These are phyloP conservation scores for Fusarium transvaalense DNA, from an alignment of 2,329 filamentous ascomycete genomes.

Conservation along the genomic window DNA sequence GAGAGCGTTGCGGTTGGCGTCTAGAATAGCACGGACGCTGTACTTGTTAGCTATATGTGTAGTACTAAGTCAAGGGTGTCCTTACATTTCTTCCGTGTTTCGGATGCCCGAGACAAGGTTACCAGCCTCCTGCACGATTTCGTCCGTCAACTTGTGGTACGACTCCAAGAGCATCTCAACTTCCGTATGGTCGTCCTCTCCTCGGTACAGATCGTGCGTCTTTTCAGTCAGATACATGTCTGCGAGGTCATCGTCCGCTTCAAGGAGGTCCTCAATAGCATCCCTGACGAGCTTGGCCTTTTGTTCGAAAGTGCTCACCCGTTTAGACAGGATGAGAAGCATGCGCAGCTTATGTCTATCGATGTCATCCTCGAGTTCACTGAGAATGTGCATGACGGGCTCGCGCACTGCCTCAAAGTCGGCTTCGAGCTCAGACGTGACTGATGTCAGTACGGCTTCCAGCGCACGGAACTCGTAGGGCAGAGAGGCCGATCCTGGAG, in stretches of 20 bases:
- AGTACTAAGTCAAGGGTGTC: background rate
- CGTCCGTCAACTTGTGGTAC: conserved; percentile 97
- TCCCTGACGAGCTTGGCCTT: conserved; percentile 94
- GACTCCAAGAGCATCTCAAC: conserved; percentile 97
- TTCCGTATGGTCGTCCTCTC: conserved; percentile 91
- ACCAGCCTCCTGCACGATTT: conserved; percentile 95
- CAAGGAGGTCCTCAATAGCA: conserved; percentile 92
- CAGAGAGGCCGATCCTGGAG: conserved; percentile 69
- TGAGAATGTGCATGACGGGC: conserved; percentile 87
- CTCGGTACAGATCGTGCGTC: conserved; percentile 76
- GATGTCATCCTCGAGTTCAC: conserved; percentile 95
- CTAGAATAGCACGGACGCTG: conserved; percentile 94
- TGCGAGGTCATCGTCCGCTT: conserved; percentile 94
- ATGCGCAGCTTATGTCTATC: conserved; percentile 93
- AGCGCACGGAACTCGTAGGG: conserved; percentile 97
- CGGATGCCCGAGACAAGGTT: conserved; percentile 95
- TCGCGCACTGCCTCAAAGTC: conserved; percentile 96
- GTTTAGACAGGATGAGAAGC: conserved; percentile 93
- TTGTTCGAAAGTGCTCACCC: conserved; percentile 96
- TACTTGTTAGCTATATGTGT: conserved; percentile 36
- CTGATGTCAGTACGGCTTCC: conserved; percentile 93
- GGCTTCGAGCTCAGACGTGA: conserved; percentile 89
- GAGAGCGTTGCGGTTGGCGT: conserved; percentile 96
- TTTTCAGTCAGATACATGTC: conserved; percentile 97
- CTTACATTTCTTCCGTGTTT: conserved; percentile 98